phyloP scores from a whole-genome alignment of 192 early-diverging fungal species.

The Umbelopsis sp. region DNA sequence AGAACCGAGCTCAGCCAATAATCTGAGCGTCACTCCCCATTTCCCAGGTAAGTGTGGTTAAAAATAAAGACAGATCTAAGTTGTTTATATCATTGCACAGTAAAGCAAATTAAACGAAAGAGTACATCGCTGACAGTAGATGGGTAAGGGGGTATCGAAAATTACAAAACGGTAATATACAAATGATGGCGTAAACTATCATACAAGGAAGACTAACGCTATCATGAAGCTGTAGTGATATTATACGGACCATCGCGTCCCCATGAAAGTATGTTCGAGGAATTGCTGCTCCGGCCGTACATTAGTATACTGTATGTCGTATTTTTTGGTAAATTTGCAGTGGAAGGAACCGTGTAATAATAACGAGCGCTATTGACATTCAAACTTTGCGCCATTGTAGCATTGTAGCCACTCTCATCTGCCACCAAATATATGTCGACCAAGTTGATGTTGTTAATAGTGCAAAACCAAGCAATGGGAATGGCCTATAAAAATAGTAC shows the following conservation, averaged over 20 bases:
- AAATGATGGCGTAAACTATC: no score
- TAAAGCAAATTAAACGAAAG: no score
- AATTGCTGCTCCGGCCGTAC: slow-evolving; percentile 5
- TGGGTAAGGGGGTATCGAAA: no score
- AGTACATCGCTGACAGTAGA: no score
- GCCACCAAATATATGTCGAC: slow-evolving; percentile 15
- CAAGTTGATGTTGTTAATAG: background rate
- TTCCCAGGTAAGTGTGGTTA: background rate
- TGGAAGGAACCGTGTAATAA: slow-evolving; percentile 16
- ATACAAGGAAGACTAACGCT: no score
- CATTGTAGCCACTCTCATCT: background rate
- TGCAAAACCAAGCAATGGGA: slow-evolving; percentile 24
- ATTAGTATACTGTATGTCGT: slow-evolving; percentile 10
- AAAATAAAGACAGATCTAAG: background rate
- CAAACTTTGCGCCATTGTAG: background rate
- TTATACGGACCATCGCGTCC: slow-evolving; percentile 6
- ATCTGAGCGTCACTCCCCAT: background rate
- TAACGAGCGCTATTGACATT: slow-evolving; percentile 20
- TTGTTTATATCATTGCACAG: no score
- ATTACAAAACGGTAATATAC: no score
- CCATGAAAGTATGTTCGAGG: background rate
- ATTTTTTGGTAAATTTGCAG: background rate
- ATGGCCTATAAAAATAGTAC: slow-evolving; percentile 15
- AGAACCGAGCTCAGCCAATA: background rate
- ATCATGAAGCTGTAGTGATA: background rate